Evolutionary conservation across 31 red algal species (phyloP), one percentile per base, ranked within the genome.

Genomic region (Odonthalia washingtoniensis): DNA sequence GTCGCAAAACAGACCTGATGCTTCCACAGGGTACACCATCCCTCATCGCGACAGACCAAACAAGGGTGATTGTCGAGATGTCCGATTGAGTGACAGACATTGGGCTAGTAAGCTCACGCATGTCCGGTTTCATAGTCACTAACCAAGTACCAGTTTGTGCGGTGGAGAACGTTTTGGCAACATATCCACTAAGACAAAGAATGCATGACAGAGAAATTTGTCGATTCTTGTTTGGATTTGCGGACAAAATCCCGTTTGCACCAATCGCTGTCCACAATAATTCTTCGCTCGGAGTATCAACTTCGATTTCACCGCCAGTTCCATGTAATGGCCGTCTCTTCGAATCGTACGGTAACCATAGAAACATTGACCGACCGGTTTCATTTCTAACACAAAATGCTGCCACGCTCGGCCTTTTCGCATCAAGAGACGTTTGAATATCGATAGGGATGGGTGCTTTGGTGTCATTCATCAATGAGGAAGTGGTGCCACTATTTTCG

Each of bases 351-450:
- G 91, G 94, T 32, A 92, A 39, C 94, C 89, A 95, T 78, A 99
- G 83, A 2, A 87, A 62, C 80, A 96, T 69, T 24, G 86, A 27
- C 36, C 91, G 86, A 41, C 97, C 97, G 3, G 87, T 94, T 69
- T 95, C 89, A 65, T 99, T 99, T 61, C 90, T 87, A 16, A 99
- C 91, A 63, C 91, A 91, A 32, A 96, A 99, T 5, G 97, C 97
- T 9, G 97, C 90, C 26, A 96, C 94, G 73, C 93, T 95, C 44
- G 96, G 96, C 77, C 96, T 65, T 31, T 37, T 84, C 0, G 87
- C 86, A 61, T 61, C 75, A 45, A 80, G 61, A 27, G 42, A 62
- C 5, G 85, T 77, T 32, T 74, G 4, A 2, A 74, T 49, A 3
- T 33, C 18, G 3, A 79, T 3, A 5, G 27, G 30, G 32, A 62